These are phyloP conservation scores for Colletotrichum euphorbiae DNA, from an alignment of 2,329 filamentous ascomycete species.

Conservation along the genomic window DNA sequence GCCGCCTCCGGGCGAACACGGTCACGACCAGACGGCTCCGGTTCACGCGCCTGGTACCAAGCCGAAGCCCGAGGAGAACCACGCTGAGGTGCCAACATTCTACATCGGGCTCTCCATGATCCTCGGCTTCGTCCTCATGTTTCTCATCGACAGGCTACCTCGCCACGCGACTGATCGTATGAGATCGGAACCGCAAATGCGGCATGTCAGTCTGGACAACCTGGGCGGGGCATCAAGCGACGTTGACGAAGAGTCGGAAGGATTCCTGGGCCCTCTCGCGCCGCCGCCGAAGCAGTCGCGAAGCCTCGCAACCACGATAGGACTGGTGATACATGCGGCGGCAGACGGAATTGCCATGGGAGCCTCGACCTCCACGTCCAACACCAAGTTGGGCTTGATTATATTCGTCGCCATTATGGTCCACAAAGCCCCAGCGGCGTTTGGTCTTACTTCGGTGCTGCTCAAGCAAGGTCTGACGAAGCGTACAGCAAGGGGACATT, in stretches of 20 bases:
- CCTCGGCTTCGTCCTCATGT: constrained; percentile 95
- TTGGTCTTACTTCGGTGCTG: constrained; percentile 90
- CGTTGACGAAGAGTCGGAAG: constrained; percentile 67
- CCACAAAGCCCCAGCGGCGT: constrained; percentile 95
- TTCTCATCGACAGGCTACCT: constrained; percentile 89
- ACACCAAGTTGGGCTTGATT: constrained; percentile 84
- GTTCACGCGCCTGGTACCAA: constrained; percentile 45
- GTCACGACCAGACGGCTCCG: constrained; percentile 44
- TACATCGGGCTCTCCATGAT: constrained; percentile 91
- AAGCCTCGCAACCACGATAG: constrained; percentile 85
- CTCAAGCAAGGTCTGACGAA: constrained; percentile 93
- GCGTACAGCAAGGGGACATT: constrained; percentile 82
- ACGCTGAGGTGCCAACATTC: constrained; percentile 68
- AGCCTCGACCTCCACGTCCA: constrained; percentile 81
- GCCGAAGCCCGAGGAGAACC: constrained; percentile 49
- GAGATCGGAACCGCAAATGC: constrained; percentile 73
- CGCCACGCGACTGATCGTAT: constrained; percentile 76
- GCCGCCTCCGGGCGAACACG: constrained; percentile 25
- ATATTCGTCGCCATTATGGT: constrained; percentile 98
- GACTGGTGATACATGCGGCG: constrained; percentile 94
- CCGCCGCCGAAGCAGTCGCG: constrained; percentile 69
- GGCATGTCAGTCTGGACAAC: constrained; percentile 90
- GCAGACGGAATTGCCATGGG: constrained; percentile 97
- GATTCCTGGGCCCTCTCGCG: constrained; percentile 69
- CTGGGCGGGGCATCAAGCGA: constrained; percentile 66